Base-by-base conservation (phyloP, 2,329 filamentous ascomycete genomes). In the Colletotrichum scovillei region DNA sequence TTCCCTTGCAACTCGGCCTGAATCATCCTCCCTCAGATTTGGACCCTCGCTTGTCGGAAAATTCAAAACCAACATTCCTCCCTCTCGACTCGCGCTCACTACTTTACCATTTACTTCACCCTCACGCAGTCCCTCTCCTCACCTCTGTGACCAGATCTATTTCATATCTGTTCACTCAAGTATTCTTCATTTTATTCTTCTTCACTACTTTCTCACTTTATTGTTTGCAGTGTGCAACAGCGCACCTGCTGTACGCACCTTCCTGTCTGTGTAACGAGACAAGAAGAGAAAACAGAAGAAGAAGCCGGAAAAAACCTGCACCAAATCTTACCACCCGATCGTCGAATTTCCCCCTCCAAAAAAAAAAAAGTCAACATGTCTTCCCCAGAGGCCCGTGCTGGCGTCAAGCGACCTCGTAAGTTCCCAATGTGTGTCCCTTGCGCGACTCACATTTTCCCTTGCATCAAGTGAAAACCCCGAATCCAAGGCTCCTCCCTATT, bases 381-480 rank as follows among this genome's bases (percentile, higher is more conserved):
- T 65, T 83, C 83, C 59, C 81, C 83, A 52, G 83, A 85, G 75
- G 81, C 78, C 74, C 82, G 83, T 67, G 78, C 81, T 73, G 84
- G 84, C 74, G 80, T 84, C 26, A 86, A 86, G 78, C 81, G 84
- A 74, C 84, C 84, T 72, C 82, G 84, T 86, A 84, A 82, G 82
- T 78, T 32, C 62, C 28, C 46, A 64, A 35, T 2, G n/a, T 52
- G n/a, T 53, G 42, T 32, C 42, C 58, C 64, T 42, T 65, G 46
- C 28, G 56, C n/a, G 46, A 53, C 62, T 32, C 64, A 66, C 38
- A 8, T 42, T 35, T 35, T 55, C 49, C 53, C 38, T 42, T 30
- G 42, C 26, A 16, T 62, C 55, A 12, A 38, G 63, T 69, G 74
- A 77, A 75, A 77, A 75, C 75, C 55, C 59, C 81, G 16, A 30